phyloP scores from a whole-genome alignment of 441 rosid species.

The Rhodomyrtus psidioides region DNA sequence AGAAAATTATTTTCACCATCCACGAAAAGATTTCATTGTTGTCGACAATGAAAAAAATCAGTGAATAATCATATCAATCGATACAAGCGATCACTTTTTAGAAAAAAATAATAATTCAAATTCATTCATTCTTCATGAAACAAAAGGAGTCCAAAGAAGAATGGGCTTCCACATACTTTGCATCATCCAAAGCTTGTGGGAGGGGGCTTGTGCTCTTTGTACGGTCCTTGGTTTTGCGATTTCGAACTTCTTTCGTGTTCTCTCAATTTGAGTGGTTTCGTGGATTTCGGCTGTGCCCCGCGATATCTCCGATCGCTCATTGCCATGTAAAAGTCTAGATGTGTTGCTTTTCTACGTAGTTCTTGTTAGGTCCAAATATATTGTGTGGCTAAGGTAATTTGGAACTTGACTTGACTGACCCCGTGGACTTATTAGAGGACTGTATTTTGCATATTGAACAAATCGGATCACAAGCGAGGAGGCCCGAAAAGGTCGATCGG shows the following conservation, averaged over 20 bases:
- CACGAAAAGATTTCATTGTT: too few species aligned
- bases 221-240: background rate
- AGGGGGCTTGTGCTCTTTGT: background rate
- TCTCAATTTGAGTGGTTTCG: background rate
- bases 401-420: background rate
- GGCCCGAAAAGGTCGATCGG: background rate
- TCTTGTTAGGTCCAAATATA: background rate
- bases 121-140: too few species aligned
- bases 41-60: too few species aligned
- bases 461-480: background rate
- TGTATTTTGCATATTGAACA: background rate
- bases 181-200: background rate
- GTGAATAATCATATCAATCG: too few species aligned
- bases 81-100: too few species aligned
- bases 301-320: too few species aligned
- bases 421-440: background rate
- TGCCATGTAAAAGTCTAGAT: background rate
- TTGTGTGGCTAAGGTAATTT: too few species aligned
- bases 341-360: background rate
- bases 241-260: background rate
- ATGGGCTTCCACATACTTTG: background rate
- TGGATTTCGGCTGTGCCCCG: fast-evolving
- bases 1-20: too few species aligned
- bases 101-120: too few species aligned
- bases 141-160: too few species aligned